phyloP scores from a whole-genome alignment of 768 basidiomycete genomes.

The Pulveroboletus ravenelii region DNA sequence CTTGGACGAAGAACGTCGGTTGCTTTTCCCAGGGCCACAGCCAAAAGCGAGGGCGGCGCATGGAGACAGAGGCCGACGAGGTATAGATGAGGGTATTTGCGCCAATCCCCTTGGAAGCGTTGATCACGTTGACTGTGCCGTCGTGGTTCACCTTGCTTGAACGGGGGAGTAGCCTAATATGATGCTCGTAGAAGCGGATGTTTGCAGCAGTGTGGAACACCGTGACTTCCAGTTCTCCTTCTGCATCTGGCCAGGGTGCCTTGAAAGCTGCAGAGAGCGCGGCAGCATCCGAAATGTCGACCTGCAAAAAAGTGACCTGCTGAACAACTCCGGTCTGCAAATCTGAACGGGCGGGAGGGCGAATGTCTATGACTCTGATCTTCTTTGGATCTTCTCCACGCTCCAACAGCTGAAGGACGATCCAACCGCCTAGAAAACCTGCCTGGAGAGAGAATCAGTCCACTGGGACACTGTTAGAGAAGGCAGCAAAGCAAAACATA shows the following conservation, averaged over 20 bases:
- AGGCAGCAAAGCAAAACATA: constrained; percentile 30
- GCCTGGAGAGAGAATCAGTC: constrained; percentile 37
- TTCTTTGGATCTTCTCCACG: constrained; percentile 65
- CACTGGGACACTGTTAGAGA: background rate
- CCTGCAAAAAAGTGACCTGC: constrained; percentile 52
- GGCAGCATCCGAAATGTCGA: constrained; percentile 51
- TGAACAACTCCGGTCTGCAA: constrained; percentile 47
- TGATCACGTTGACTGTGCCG: constrained; percentile 65
- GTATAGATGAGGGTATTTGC: constrained; percentile 62
- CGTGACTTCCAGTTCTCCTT: constrained; percentile 39
- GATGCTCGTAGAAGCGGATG: constrained; percentile 74
- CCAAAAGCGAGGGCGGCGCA: constrained; percentile 56
- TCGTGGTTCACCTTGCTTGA: constrained; percentile 61
- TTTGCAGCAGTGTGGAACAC: constrained; percentile 76
- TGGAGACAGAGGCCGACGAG: constrained; percentile 63
- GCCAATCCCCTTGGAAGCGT: constrained; percentile 51
- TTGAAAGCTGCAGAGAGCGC: constrained; percentile 59
- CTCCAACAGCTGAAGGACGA: constrained; percentile 59
- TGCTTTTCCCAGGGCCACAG: constrained; percentile 73
- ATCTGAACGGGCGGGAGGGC: constrained; percentile 53
- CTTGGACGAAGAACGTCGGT: constrained; percentile 56
- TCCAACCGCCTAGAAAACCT: constrained; percentile 77
- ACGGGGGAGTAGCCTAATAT: constrained; percentile 42
- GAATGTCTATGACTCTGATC: constrained; percentile 66
- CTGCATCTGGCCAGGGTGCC: constrained; percentile 52